Percentiles rank a stretch among this genome's conserved stretches.
Conservation (phyloP, 352 stramenopile genomes). For the Pythium volutum region DNA sequence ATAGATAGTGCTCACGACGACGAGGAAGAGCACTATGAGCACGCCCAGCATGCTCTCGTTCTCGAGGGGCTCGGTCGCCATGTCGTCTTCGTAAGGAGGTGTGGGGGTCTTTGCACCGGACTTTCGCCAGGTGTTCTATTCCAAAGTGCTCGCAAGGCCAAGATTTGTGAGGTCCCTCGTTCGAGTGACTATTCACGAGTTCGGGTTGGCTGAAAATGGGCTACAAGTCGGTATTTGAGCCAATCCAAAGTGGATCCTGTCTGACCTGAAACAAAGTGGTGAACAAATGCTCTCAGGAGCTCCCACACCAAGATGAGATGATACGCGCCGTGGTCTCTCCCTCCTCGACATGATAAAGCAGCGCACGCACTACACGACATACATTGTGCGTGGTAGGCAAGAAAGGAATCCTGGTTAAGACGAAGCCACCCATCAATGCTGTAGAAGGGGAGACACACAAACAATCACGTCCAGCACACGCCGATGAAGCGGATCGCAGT, state of each 20-base stretch:
- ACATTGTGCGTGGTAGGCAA: too few species aligned
- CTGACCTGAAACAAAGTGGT: neutral
- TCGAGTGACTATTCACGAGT: neutral
- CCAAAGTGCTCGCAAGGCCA: neutral
- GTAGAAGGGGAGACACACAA: too few species aligned
- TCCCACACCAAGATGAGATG: too few species aligned
- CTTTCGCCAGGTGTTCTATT: neutral
- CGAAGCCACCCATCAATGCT: too few species aligned
- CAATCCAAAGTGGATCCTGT: neutral
- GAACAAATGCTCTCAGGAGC: too few species aligned
- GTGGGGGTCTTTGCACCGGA: constrained; percentile 3
- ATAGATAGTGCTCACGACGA: constrained; percentile 73
- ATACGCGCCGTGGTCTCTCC: too few species aligned
- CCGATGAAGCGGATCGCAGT: too few species aligned
- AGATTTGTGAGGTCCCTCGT: constrained; percentile 9
- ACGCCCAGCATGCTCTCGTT: constrained; percentile 70
- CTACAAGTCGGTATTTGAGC: neutral
- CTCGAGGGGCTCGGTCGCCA: constrained; percentile 42
- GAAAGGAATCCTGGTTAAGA: too few species aligned
- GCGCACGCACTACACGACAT: too few species aligned
- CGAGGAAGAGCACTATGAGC: constrained; percentile 64
- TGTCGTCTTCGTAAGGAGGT: neutral
- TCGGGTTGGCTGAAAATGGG: constrained; percentile 15
- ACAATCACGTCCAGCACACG: too few species aligned
- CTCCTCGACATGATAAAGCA: too few species aligned